A percentile compares a stretch with the other conserved stretches of the same genome.
phyloP scores from a whole-genome alignment of 129 eudicot genomes.

The Flaveria ramosissima region DNA sequence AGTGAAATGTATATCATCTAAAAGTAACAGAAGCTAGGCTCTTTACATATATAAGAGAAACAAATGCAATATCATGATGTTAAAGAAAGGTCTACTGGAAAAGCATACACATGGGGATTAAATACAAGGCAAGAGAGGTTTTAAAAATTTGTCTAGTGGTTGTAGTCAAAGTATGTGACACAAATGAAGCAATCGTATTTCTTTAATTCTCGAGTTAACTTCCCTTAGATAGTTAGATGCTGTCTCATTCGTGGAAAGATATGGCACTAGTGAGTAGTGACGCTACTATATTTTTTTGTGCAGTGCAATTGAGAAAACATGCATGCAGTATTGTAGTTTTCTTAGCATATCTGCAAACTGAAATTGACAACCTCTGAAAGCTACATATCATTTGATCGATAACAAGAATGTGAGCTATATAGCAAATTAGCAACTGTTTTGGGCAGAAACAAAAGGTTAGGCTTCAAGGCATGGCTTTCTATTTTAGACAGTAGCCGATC shows the following conservation, averaged over 20 bases:
- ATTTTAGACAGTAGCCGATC: not conserved
- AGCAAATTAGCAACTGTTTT: not conserved
- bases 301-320: not conserved
- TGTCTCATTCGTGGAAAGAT: not conserved
- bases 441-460: not conserved
- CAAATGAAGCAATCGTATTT: not conserved
- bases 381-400: not conserved
- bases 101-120: no score
- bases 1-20: not conserved
- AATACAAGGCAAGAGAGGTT: not conserved
- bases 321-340: not conserved
- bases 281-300: not conserved
- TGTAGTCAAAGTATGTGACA: not conserved
- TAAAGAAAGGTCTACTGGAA: not conserved
- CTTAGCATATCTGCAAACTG: not conserved
- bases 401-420: no score
- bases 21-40: not conserved
- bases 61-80: not conserved
- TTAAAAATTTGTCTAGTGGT: not conserved
- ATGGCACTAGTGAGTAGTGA: not conserved
- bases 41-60: not conserved
- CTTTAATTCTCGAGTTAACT: not conserved
- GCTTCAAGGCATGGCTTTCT: not conserved
- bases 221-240: not conserved
- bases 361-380: not conserved